These are phyloP conservation scores for Russula sp. DNA, from an alignment of 768 basidiomycete genomes.

Conservation along the genomic window DNA sequence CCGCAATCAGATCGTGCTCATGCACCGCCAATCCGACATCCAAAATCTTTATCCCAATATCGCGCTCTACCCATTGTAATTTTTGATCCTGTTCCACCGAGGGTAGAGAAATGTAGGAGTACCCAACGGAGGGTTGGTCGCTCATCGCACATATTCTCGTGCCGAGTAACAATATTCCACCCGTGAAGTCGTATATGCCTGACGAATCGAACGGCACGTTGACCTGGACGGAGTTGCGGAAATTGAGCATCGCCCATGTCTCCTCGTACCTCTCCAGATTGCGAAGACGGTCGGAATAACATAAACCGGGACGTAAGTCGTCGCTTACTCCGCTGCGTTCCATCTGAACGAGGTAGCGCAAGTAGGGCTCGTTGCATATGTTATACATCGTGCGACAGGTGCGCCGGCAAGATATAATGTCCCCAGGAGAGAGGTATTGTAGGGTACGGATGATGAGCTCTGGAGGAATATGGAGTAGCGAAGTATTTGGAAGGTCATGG, in stretches of 20 bases:
- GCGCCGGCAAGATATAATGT: conserved; percentile 18
- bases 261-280: conserved; percentile 22
- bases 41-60: conserved; percentile 19
- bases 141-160: conserved; percentile 2
- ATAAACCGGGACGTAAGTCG: conserved; percentile 9
- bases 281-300: conserved; percentile 18
- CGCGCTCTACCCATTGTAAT: conserved; percentile 1
- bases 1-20: conserved; percentile 26
- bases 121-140: conserved; percentile 13
- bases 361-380: conserved; percentile 4
- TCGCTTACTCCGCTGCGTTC: conserved; percentile 21
- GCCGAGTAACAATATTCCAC: conserved; percentile 28
- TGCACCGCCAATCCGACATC: conserved; percentile 27
- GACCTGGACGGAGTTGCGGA: conserved; percentile 4
- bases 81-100: neutral
- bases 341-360: conserved; percentile 23
- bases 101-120: conserved; percentile 21
- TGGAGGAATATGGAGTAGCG: conserved; percentile 17
- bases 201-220: conserved; percentile 23
- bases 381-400: conserved; percentile 16
- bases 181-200: conserved; percentile 29
- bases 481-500: neutral
- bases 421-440: conserved; percentile 6
- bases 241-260: conserved; percentile 21
- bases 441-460: conserved; percentile 17